phyloP scores from a whole-genome alignment of 805 yeast genomes.

The Lachancea fermentati region DNA sequence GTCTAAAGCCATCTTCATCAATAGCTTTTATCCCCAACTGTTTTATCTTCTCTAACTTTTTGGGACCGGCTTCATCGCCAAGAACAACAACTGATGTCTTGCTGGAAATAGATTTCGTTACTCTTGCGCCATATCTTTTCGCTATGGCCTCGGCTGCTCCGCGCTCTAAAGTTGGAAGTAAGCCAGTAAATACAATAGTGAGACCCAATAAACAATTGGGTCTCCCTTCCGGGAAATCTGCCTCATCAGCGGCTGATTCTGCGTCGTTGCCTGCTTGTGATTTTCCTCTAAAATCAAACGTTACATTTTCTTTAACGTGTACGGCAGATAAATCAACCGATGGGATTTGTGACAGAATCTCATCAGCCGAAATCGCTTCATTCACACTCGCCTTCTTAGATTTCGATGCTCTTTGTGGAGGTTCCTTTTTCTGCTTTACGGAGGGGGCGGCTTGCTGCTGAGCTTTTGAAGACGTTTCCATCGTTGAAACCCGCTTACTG shows the following conservation, averaged over 20 bases:
- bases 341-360: conserved; percentile 52
- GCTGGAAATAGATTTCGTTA: conserved; percentile 77
- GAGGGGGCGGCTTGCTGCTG: not conserved
- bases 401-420: conserved; percentile 1
- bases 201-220: conserved; percentile 84
- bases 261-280: conserved; percentile 35
- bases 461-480: not conserved
- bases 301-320: conserved; percentile 46
- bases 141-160: conserved; percentile 71
- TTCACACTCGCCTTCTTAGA: not conserved
- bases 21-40: conserved; percentile 72
- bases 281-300: conserved; percentile 53
- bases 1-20: conserved; percentile 78
- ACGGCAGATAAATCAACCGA: conserved; percentile 59
- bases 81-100: conserved; percentile 85
- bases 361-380: conserved; percentile 17
- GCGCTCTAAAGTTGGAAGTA: conserved; percentile 72
- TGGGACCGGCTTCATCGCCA: conserved; percentile 96
- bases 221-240: conserved; percentile 71
- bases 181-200: conserved; percentile 91
- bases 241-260: conserved; percentile 19
- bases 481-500: not conserved
- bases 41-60: conserved; percentile 79
- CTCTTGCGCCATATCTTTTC: conserved; percentile 84
- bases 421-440: not conserved